Conservation (phyloP, 1,139 yeast species). For the Yamadazyma oceani region DNA sequence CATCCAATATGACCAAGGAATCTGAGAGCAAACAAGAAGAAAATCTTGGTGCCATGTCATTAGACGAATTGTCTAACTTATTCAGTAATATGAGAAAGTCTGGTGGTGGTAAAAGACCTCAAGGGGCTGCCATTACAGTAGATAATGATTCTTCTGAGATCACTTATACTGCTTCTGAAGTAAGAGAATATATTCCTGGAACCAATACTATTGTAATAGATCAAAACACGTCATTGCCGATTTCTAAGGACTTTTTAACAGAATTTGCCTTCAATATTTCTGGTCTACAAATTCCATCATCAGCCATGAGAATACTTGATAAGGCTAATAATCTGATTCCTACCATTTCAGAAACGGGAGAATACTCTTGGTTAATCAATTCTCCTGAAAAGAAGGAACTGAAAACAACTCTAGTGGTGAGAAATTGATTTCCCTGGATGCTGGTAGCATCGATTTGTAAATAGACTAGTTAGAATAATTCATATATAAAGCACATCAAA, state of each 20-base stretch:
- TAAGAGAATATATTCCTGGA: slow-evolving; percentile 34
- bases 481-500: slow-evolving; percentile 1
- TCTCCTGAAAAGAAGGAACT: slow-evolving; percentile 13
- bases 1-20: slow-evolving; percentile 5
- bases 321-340: slow-evolving; percentile 17
- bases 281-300: slow-evolving; percentile 31
- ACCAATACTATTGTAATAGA: slow-evolving; percentile 20
- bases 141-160: slow-evolving; percentile 9
- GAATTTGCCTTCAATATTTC: slow-evolving; percentile 27
- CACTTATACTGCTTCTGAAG: slow-evolving; percentile 30
- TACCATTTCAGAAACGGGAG: slow-evolving; percentile 29
- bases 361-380: slow-evolving; percentile 23
- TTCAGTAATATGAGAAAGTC: slow-evolving; percentile 27
- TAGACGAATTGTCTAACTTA: slow-evolving; percentile 39
- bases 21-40: neutral
- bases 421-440: neutral
- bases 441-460: slow-evolving; percentile 6
- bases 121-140: slow-evolving; percentile 5
- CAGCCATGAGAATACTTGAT: slow-evolving; percentile 21
- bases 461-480: slow-evolving; percentile 3
- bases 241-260: slow-evolving; percentile 27
- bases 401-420: slow-evolving; percentile 7
- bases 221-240: slow-evolving; percentile 22
- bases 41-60: slow-evolving; percentile 30
- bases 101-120: slow-evolving; percentile 5